Evolutionary conservation across 352 stramenopile species (phyloP).

Genomic region (Phytophthora citricola): DNA sequence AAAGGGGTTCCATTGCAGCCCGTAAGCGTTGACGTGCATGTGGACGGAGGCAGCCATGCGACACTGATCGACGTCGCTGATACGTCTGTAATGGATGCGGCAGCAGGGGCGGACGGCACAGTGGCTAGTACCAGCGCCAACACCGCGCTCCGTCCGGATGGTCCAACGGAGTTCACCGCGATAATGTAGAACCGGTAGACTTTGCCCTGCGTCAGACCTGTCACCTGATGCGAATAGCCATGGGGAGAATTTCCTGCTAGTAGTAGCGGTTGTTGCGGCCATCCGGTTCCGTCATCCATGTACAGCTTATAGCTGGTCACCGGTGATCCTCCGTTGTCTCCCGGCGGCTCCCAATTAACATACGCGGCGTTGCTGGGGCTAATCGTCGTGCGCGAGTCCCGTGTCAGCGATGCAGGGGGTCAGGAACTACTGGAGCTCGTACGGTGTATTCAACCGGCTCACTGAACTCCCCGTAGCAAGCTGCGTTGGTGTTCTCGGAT

Average conservation of each 20-base stretch:
- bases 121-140: conserved; percentile 91
- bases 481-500: conserved; percentile 61
- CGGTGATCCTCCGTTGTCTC: conserved; percentile 93
- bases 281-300: conserved; percentile 78
- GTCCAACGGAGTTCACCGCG: conserved; percentile 86
- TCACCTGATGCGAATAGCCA: conserved; percentile 52
- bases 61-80: conserved; percentile 68
- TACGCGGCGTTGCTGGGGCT: conserved; percentile 53
- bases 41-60: conserved; percentile 65
- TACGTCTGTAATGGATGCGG: conserved; percentile 70
- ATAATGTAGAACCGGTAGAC: conserved; percentile 95
- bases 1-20: conserved; percentile 80
- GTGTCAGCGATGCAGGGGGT: conserved; percentile 75
- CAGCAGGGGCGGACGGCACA: conserved; percentile 56
- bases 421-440: conserved; percentile 80
- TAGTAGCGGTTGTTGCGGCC: conserved; percentile 49
- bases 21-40: conserved; percentile 77
- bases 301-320: conserved; percentile 94
- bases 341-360: conserved; percentile 87
- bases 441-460: conserved; percentile 90
- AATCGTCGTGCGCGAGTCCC: conserved; percentile 79
- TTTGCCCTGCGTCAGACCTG: conserved; percentile 74
- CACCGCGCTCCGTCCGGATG: conserved; percentile 82
- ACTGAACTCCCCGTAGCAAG: conserved; percentile 93
- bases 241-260: conserved; percentile 52